These are phyloP conservation scores for Neonectria sp. DNA, from an alignment of 2,329 filamentous ascomycete genomes.

Conservation along the genomic window DNA sequence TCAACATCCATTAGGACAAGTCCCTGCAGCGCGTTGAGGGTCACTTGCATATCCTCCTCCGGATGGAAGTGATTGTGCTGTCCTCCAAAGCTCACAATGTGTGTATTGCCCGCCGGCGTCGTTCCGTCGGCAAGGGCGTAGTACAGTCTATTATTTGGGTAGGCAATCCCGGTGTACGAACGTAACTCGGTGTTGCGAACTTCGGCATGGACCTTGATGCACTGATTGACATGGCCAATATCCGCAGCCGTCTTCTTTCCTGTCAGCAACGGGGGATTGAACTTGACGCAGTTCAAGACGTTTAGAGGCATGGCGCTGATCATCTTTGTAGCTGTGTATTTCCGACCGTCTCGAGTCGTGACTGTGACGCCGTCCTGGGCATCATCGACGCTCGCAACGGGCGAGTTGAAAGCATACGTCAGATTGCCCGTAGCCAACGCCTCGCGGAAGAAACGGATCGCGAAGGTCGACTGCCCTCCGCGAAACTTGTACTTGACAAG, in stretches of 20 bases:
- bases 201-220: slow-evolving; percentile 63
- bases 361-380: slow-evolving; percentile 50
- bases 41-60: slow-evolving; percentile 56
- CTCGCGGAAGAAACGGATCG: slow-evolving; percentile 61
- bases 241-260: slow-evolving; percentile 55
- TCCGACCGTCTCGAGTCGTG: slow-evolving; percentile 49
- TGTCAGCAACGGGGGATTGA: slow-evolving; percentile 56
- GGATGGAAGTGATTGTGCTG: slow-evolving; percentile 60
- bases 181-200: slow-evolving; percentile 57
- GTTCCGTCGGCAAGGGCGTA: slow-evolving; percentile 62
- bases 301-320: slow-evolving; percentile 62
- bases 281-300: slow-evolving; percentile 57
- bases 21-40: slow-evolving; percentile 51
- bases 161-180: slow-evolving; percentile 60
- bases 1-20: slow-evolving; percentile 53
- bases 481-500: slow-evolving; percentile 60
- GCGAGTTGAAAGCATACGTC: slow-evolving; percentile 58
- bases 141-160: slow-evolving; percentile 59
- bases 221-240: slow-evolving; percentile 62
- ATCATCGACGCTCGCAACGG: slow-evolving; percentile 53
- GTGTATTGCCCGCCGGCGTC: slow-evolving; percentile 61
- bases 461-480: slow-evolving; percentile 61
- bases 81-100: slow-evolving; percentile 63
- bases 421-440: slow-evolving; percentile 56
- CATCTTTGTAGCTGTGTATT: slow-evolving; percentile 49